Evolutionary conservation across 1,284 basidiomycete species (phyloP).

Genomic region (Sphagnurus paluster): DNA sequence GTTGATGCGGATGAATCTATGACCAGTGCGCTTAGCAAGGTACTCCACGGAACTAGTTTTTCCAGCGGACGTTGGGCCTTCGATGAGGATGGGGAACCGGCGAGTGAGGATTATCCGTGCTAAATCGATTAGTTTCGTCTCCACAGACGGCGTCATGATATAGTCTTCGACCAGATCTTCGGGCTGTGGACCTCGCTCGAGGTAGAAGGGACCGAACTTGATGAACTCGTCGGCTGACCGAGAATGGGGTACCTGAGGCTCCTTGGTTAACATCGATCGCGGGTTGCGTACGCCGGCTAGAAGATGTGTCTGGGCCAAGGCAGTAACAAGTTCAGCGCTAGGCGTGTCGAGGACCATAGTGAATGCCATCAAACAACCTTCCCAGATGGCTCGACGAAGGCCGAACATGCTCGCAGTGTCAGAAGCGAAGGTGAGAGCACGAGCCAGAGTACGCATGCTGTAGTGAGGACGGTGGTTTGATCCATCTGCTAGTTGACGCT

Average conservation of each 20-base stretch:
- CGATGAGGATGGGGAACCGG: slow-evolving; percentile 93
- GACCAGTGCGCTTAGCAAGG: slow-evolving; percentile 90
- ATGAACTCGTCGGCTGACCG: slow-evolving; percentile 60
- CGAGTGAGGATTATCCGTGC: slow-evolving; percentile 89
- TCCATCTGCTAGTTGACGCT: slow-evolving; percentile 90
- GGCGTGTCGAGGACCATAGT: slow-evolving; percentile 88
- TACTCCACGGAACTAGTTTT: slow-evolving; percentile 99
- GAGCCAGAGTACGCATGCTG: slow-evolving; percentile 94
- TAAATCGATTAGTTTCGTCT: slow-evolving; percentile 90
- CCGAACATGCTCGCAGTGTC: slow-evolving; percentile 82
- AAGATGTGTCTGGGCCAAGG: slow-evolving; percentile 79
- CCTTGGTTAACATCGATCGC: slow-evolving; percentile 70
- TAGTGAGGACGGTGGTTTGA: slow-evolving; percentile 95
- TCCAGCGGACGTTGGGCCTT: slow-evolving; percentile 97
- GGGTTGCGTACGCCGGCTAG: slow-evolving; percentile 83
- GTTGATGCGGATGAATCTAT: slow-evolving; percentile 97
- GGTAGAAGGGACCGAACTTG: slow-evolving; percentile 91
- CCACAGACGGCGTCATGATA: slow-evolving; percentile 96
- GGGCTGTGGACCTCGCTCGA: slow-evolving; percentile 74
- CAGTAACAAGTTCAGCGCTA: slow-evolving; percentile 72
- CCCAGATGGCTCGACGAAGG: slow-evolving; percentile 88
- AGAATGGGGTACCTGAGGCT: slow-evolving; percentile 59
- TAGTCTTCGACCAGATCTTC: slow-evolving; percentile 76
- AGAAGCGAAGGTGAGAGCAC: slow-evolving; percentile 89
- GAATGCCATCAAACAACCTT: slow-evolving; percentile 97